Conservation (phyloP, 1,139 yeast species). For the Scheffersomyces parashehatae region DNA sequence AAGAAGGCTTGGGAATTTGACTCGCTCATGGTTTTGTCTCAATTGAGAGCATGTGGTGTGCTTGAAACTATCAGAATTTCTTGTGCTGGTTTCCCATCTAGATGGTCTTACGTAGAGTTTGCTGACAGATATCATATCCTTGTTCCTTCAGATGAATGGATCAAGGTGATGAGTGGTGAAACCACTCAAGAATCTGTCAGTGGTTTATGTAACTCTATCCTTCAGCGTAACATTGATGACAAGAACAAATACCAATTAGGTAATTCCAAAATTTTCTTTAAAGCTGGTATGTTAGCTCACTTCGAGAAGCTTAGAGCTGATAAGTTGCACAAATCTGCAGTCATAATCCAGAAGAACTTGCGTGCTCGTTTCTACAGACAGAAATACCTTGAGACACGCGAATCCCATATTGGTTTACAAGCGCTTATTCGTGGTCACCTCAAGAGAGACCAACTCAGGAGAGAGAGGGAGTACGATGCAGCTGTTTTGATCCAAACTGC, state of each 20-base stretch:
- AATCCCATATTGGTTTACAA: slow-evolving; percentile 61
- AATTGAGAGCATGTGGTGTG: slow-evolving; percentile 97
- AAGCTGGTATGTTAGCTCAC: slow-evolving; percentile 93
- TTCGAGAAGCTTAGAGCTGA: slow-evolving; percentile 84
- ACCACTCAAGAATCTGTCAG: slow-evolving; percentile 61
- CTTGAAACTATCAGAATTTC: slow-evolving; percentile 94
- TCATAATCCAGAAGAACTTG: slow-evolving; percentile 82
- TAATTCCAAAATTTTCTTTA: slow-evolving; percentile 88
- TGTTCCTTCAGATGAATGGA: slow-evolving; percentile 71
- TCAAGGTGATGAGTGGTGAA: slow-evolving; percentile 55
- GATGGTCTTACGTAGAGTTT: slow-evolving; percentile 95
- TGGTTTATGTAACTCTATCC: slow-evolving; percentile 65
- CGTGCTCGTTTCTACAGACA: slow-evolving; percentile 67
- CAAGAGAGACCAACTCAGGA: slow-evolving; percentile 57
- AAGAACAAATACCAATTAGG: slow-evolving; percentile 78
- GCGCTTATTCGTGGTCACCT: slow-evolving; percentile 62
- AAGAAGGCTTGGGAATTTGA: slow-evolving; percentile 97
- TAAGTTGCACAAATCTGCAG: slow-evolving; percentile 75
- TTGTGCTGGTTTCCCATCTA: slow-evolving; percentile 96
- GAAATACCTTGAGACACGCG: slow-evolving; percentile 54
- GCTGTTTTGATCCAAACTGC: slow-evolving; percentile 74
- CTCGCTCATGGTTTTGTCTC: slow-evolving; percentile 92
- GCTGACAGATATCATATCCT: slow-evolving; percentile 86
- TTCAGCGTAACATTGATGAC: slow-evolving; percentile 63
- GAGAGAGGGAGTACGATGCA: slow-evolving; percentile 61